Base-by-base conservation (phyloP, 805 yeast genomes). In the Isabelozyma pseudorhagii region DNA sequence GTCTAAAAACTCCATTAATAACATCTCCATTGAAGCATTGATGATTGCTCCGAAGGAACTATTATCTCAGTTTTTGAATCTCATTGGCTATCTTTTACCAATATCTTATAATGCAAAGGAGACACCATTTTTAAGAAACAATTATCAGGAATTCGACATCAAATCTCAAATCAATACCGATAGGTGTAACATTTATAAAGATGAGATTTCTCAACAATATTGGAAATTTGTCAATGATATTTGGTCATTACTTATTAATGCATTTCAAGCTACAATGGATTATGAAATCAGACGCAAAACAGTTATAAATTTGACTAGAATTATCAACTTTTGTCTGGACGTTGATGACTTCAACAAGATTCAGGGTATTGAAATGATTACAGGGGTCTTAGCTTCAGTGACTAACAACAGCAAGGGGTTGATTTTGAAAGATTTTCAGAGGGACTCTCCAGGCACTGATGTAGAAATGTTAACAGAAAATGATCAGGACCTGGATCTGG, bases 1-100 rank as follows among this genome's bases (percentile, higher is more conserved):
- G 13, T 51, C 53, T 5, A 42, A 47, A 5, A 29, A 53, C 17
- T 28, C 49, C 15, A 51, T 46, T 18, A 45, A 56, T 36, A 46
- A 44, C 46, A 62, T 81, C 1, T 71, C 89, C 5, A 80, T 85
- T 43, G 96, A 88, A 58, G 80, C 89, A 0, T 65, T 90, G 39
- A 85, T 89, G 82, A 80, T 84, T 47, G 80, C 84, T 2, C 91
- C 93, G 0, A 85, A 83, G 55, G 86, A 83, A n/a, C 61, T 87
- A 28, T 64, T 87, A 15, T 55, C 79, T 1, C 71, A 81, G 11
- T 71, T 85, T 15, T 66, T 89, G 15, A 75, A 78, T 40, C 69
- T 89, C 45, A 67, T 87, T 5, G 78, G 81, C 2, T 72, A 79
- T 31, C 54, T 88, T 2, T 64, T 89, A 15, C 96, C 96, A 0